Percentiles rank a stretch among this genome's conserved stretches.
phyloP scores from a whole-genome alignment of 106 monocot genomes.

The Alisma plantagoaquatica region DNA sequence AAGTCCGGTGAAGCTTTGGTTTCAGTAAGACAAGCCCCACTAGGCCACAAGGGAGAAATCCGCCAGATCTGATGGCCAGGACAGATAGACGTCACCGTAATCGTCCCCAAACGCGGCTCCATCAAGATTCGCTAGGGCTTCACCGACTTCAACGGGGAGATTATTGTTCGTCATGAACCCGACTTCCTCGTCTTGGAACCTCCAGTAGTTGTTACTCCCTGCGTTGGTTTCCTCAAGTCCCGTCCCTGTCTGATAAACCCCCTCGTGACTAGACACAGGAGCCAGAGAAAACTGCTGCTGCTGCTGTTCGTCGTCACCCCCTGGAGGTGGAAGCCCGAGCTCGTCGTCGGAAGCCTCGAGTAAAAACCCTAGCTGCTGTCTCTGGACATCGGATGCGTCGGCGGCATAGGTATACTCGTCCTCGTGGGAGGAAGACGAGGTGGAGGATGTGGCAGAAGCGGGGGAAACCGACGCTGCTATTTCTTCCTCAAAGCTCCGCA shows the following conservation, averaged over 20 bases:
- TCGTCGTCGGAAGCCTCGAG: constrained; percentile 10
- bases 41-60: too few relatives aligned
- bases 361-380: neutral
- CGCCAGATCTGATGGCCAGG: constrained; percentile 3
- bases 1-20: too few relatives aligned
- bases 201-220: too few relatives aligned
- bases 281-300: neutral
- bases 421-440: neutral
- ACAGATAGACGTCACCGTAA: neutral
- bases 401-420: neutral
- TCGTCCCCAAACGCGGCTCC: neutral
- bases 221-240: constrained; percentile 5
- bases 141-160: neutral
- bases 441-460: too few relatives aligned
- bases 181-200: neutral
- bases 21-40: too few relatives aligned
- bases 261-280: neutral
- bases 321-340: constrained; percentile 4
- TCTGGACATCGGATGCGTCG: neutral
- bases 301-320: too few relatives aligned
- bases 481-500: constrained; percentile 7
- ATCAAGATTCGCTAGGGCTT: neutral
- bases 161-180: neutral
- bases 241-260: neutral
- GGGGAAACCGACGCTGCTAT: too few relatives aligned